Base-by-base conservation (phyloP, 1,284 basidiomycete genomes). In the Xanthoconium separans region DNA sequence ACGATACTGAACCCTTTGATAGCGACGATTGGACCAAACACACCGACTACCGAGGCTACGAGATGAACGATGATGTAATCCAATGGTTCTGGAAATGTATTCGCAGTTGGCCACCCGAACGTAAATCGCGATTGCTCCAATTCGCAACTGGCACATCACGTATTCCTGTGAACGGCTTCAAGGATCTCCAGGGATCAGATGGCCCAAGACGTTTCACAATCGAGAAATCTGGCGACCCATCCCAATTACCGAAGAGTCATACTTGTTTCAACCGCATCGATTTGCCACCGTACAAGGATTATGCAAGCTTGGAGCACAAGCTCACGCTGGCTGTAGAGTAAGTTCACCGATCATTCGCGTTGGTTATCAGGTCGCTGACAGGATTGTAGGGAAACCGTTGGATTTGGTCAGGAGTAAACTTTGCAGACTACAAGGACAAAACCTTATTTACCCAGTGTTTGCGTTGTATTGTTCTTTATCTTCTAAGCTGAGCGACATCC, bases 31-130 rank as follows among this genome's bases (percentile, higher is more conserved):
- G 85, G 86, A 84, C 82, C 52, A 89, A 88, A 68, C 87, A 85
- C 66, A 89, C 86, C 18, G 87, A 89, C 63, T 89, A 87, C 68
- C 81, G 85, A 58, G 85, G 81, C 18, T 87, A 88, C 62, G 84
- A 85, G 68, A 79, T 84, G 70, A 84, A 82, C 55, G 91, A 93
- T 65, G 87, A 92, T 63, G 94, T 97, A 44, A 93, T 97, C 58
- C 91, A 95, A 68, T 97, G 94, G 94, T 97, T 97, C 85, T 97
- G 94, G 94, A 90, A 95, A 75, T 93, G 91, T 64, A 89, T 97
- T 41, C 85, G 89, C 57, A 83, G 85, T 56, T 97, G 94, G 94
- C 93, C 94, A 2, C 85, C 93, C 0, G 94, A 96, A 77, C 87
- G 92, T 72, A 95, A 95, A 75, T 91, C 89, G 15, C 87, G 93